Conservation (phyloP, 2,329 filamentous ascomycete genomes). For the Amphichorda felina region DNA sequence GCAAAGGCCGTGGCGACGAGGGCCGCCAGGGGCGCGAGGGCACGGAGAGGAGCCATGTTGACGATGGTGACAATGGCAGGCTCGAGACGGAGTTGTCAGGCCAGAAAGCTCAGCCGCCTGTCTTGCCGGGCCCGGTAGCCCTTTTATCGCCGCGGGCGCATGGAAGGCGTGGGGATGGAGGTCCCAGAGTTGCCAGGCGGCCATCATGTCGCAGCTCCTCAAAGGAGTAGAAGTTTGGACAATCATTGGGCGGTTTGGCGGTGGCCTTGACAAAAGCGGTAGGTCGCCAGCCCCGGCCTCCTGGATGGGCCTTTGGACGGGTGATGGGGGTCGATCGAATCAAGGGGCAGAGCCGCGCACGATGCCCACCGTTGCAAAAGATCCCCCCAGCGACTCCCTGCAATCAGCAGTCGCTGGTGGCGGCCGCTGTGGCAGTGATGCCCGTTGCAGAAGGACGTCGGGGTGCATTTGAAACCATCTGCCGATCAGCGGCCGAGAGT, state of each 20-base stretch:
- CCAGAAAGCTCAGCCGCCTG: too few relatives aligned
- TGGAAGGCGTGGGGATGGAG: background rate
- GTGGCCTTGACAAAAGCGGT: background rate
- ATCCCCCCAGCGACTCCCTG: too few relatives aligned
- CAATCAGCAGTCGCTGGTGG: background rate
- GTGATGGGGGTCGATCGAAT: background rate
- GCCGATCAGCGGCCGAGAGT: background rate
- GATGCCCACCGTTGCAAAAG: too few relatives aligned
- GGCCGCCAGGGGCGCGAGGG: conserved; percentile 7
- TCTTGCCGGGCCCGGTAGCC: too few relatives aligned
- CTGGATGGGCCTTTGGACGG: background rate
- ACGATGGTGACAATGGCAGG: too few relatives aligned
- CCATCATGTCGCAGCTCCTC: background rate
- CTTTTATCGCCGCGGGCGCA: too few relatives aligned
- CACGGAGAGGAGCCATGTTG: conserved; percentile 6
- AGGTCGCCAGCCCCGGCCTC: conserved; percentile 1
- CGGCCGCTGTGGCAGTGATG: background rate
- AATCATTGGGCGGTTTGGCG: background rate
- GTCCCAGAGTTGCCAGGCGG: background rate
- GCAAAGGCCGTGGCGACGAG: conserved; percentile 7
- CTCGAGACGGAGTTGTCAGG: too few relatives aligned
- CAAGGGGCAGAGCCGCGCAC: background rate
- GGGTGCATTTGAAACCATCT: conserved; percentile 1
- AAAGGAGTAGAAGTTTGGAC: background rate
- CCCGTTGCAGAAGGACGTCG: background rate